These are phyloP conservation scores for Boletus pseudopeckii DNA, from an alignment of 768 basidiomycete species.

Conservation along the genomic window DNA sequence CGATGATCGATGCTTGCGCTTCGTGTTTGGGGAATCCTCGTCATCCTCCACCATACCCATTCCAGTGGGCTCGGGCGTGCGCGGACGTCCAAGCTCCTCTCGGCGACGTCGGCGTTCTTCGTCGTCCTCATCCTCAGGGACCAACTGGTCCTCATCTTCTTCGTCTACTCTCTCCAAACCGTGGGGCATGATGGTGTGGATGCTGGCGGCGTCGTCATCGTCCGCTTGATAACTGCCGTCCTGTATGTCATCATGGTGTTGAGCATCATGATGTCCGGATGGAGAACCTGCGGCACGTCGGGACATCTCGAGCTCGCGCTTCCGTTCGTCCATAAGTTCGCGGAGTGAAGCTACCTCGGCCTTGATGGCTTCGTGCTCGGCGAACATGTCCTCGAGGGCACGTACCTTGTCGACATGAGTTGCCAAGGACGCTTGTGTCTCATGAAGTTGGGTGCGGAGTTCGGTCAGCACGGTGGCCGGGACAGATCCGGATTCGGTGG, in stretches of 20 bases:
- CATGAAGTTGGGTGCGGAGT: constrained; percentile 78
- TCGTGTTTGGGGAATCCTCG: constrained; percentile 33
- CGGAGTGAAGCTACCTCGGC: constrained; percentile 71
- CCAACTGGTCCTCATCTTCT: constrained; percentile 62
- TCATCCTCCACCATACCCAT: constrained; percentile 51
- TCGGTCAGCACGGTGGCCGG: constrained; percentile 42
- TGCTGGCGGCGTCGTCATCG: constrained; percentile 69
- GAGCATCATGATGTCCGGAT: constrained; percentile 18
- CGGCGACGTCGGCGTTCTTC: constrained; percentile 45
- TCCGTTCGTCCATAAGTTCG: constrained; percentile 66
- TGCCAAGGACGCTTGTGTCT: constrained; percentile 77
- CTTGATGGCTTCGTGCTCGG: constrained; percentile 83
- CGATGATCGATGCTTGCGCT: constrained; percentile 15
- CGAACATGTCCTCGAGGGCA: constrained; percentile 74
- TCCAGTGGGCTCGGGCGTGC: constrained; percentile 76
- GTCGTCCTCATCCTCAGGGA: constrained; percentile 38
- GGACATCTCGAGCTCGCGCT: constrained; percentile 43
- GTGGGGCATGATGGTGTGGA: constrained; percentile 67
- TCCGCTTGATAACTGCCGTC: constrained; percentile 39
- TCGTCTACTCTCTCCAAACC: constrained; percentile 71
- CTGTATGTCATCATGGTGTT: constrained; percentile 19
- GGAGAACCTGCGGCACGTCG: constrained; percentile 24
- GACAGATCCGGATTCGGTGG: constrained; percentile 25
- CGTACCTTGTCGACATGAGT: constrained; percentile 80
- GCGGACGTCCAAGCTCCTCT: constrained; percentile 64